These are phyloP conservation scores for Didymella glomerata DNA, from an alignment of 2,329 filamentous ascomycete species.

Conservation along the genomic window DNA sequence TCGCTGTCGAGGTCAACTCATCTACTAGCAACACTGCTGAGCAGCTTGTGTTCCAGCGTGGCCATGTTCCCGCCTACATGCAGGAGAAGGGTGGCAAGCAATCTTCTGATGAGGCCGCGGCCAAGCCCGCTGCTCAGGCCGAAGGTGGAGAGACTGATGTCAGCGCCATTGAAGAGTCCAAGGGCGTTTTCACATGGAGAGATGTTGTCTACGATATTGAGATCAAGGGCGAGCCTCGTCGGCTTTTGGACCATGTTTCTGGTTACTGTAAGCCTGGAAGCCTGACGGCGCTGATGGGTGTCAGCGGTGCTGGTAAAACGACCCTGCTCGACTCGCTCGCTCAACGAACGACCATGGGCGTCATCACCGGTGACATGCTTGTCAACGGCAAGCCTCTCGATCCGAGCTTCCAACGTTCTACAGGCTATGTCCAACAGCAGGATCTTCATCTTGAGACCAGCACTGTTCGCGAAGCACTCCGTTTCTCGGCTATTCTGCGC, in stretches of 20 bases:
- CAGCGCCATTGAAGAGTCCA: slow-evolving; percentile 52
- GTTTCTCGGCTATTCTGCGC: slow-evolving; percentile 48
- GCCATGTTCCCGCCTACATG: slow-evolving; percentile 55
- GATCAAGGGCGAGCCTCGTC: slow-evolving; percentile 56
- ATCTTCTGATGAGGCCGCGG: slow-evolving; percentile 48
- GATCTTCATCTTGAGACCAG: slow-evolving; percentile 52
- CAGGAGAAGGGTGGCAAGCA: slow-evolving; percentile 39
- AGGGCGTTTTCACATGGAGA: slow-evolving; percentile 53
- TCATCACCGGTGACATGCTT: slow-evolving; percentile 52
- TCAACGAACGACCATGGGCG: slow-evolving; percentile 47
- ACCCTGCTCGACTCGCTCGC: slow-evolving; percentile 51
- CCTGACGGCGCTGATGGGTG: slow-evolving; percentile 53
- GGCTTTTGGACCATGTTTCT: slow-evolving; percentile 63
- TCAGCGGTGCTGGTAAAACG: slow-evolving; percentile 51
- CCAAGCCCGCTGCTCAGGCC: slow-evolving; percentile 36
- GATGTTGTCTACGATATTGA: slow-evolving; percentile 48
- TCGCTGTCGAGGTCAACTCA: slow-evolving; percentile 71
- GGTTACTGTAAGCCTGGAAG: slow-evolving; percentile 66
- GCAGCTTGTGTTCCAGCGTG: slow-evolving; percentile 69
- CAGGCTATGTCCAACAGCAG: slow-evolving; percentile 53
- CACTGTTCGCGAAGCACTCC: slow-evolving; percentile 49
- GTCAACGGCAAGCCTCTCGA: slow-evolving; percentile 50
- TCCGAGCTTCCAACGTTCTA: slow-evolving; percentile 49
- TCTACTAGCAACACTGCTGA: slow-evolving; percentile 70
- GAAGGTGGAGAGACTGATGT: slow-evolving; percentile 50